These are phyloP conservation scores for Ceratocystis harringtonii DNA, from an alignment of 2,329 filamentous ascomycete species.

Conservation along the genomic window DNA sequence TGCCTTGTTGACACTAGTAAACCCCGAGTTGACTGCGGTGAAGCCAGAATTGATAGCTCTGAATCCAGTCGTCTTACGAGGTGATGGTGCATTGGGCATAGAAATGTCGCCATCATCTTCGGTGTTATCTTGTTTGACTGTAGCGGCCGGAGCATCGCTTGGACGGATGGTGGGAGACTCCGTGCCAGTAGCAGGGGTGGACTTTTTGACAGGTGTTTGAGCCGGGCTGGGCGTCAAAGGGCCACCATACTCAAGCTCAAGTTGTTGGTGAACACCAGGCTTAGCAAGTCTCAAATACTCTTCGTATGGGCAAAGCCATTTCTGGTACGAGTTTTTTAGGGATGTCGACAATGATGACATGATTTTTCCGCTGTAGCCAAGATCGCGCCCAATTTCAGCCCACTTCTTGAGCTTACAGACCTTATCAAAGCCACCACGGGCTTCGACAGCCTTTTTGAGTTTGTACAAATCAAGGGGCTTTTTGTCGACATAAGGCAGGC, in stretches of 20 bases:
- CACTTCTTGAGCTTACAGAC: conserved; percentile 98
- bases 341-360: conserved; percentile 98
- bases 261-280: conserved; percentile 87
- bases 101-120: conserved; percentile 35
- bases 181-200: conserved; percentile 36
- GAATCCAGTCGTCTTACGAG: conserved; percentile 39
- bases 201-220: conserved; percentile 56
- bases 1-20: conserved; percentile 47
- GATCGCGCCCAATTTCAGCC: conserved; percentile 92
- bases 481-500: conserved; percentile 93
- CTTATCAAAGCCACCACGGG: conserved; percentile 83
- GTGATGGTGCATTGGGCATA: conserved; percentile 32
- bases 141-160: conserved; percentile 37
- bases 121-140: conserved; percentile 29
- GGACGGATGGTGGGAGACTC: conserved; percentile 53
- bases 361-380: conserved; percentile 97
- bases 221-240: conserved; percentile 64
- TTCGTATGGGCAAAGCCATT: conserved; percentile 94
- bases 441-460: conserved; percentile 91
- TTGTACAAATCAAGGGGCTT: conserved; percentile 90
- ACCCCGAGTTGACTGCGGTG: conserved; percentile 57
- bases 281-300: conserved; percentile 84
- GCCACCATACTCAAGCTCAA: conserved; percentile 85
- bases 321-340: conserved; percentile 92
- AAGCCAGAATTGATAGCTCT: conserved; percentile 47